Base-by-base conservation (phyloP, 2,329 filamentous ascomycete species). In the Sclerotinia spermophila region DNA sequence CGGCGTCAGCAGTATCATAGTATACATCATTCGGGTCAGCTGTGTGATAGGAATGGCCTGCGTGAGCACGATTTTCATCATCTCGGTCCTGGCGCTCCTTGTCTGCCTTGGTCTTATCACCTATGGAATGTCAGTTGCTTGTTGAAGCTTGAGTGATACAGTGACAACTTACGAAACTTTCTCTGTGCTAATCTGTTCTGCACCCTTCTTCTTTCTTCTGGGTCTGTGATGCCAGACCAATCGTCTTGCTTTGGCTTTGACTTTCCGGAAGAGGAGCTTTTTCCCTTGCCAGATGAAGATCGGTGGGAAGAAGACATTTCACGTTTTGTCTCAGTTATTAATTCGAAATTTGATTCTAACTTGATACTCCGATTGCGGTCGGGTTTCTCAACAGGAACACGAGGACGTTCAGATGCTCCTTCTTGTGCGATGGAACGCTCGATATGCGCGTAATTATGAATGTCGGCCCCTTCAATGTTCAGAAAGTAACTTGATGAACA, bases 171-270 rank as follows among this genome's bases (percentile, higher is more conserved):
- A 93, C 91, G 86, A 75, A 92, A 93, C 76, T 92, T 92, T 74
- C 91, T 85, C 77, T 93, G 91, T 2, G 91, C 91, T 72, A 93
- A 86, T 68, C 90, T 86, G 78, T 94, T 94, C 79, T 94, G 91
- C 66, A 93, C 90, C 72, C 90, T 89, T 73, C 91, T 84, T 77
- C 91, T 85, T 81, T 92, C 89, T 72, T 89, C 88, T 0, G 90
- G 89, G 75, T 93, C 90, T 10, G 86, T 86, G 58, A 93, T 85
- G 0, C 89, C 86, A 40, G 86, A 84, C 91, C 91, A 94, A 81
- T 92, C 87, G 73, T 91, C 85, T 72, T 77, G 75, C 73, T 80
- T 85, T 33, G 79, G 64, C 44, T 81, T 81, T 7, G 82, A 85
- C n/a, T 76, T 77, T 15, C 74, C 74, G 8, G 74, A 74, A 51